Evolutionary conservation across 1,284 basidiomycete species (phyloP).

Genomic region (Leccinum angustisporum): DNA sequence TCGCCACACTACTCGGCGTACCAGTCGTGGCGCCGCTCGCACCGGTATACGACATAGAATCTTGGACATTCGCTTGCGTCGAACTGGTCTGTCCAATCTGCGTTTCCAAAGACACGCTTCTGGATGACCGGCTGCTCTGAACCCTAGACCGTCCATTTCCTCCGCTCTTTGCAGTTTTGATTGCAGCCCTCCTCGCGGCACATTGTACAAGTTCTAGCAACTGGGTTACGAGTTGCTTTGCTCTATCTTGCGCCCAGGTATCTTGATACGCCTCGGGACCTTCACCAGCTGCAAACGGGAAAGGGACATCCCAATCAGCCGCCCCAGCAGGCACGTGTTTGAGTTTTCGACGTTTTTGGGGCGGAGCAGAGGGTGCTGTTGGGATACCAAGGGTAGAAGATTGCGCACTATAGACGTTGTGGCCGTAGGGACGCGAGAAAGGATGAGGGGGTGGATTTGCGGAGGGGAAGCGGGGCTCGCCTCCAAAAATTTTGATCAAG

Average conservation of each 20-base stretch:
- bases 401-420: slow-evolving; percentile 19
- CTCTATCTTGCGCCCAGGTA: slow-evolving; percentile 63
- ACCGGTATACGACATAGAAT: not conserved
- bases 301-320: slow-evolving; percentile 76
- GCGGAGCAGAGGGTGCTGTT: slow-evolving; percentile 23
- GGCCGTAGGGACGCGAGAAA: slow-evolving; percentile 27
- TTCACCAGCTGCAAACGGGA: slow-evolving; percentile 67
- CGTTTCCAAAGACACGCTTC: slow-evolving; percentile 20
- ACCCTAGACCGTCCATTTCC: not conserved
- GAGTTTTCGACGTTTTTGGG: slow-evolving; percentile 60
- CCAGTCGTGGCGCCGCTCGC: not conserved
- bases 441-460: not conserved
- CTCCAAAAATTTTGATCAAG: slow-evolving; percentile 51
- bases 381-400: not conserved
- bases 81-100: slow-evolving; percentile 1
- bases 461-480: slow-evolving; percentile 17
- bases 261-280: slow-evolving; percentile 59
- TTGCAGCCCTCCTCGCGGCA: slow-evolving; percentile 54
- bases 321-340: slow-evolving; percentile 72
- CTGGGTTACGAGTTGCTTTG: slow-evolving; percentile 59
- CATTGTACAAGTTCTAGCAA: slow-evolving; percentile 58
- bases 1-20: not conserved
- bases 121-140: slow-evolving; percentile 8
- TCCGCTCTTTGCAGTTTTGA: slow-evolving; percentile 36
- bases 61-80: not conserved